Evolutionary conservation across 148 eudicot genomes (phyloP), one percentile per base, ranked within the genome.

Genomic region (Amaranthus palmeri): DNA sequence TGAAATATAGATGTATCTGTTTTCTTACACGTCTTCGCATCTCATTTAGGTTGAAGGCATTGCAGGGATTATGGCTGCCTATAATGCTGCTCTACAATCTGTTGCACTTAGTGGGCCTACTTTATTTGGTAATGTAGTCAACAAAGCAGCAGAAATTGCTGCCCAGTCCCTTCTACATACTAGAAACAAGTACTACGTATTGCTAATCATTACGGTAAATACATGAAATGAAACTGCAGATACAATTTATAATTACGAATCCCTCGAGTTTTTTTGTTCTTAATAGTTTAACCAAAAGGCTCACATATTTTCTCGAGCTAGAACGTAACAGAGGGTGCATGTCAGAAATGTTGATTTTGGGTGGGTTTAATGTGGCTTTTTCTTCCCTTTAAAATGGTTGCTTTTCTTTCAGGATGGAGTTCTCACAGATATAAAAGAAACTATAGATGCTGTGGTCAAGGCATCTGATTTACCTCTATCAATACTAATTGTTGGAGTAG

Each of bases 401-500:
- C 58, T 8, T 2, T 79, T 7, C 68, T 36, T 59, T 69, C 80
- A 93, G 98, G 97, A 93, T 83, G 98, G 98, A 47, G 88, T 93
- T 69, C 85, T 93, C 41, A 86, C 98, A 15, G 97, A 93, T 82
- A 78, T 87, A 61, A 90, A 91, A 83, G 97, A 91, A 75, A 87
- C 96, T 25, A 88, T 81, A 81, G 77, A 93, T 79, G 85, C 93
- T 46, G 63, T 93, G 78, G 95, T 93, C 54, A 86, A 74, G 80
- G 96, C 98, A 60, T 93, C 96, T 42, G 92, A 93, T 69, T 81
- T 93, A 15, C 98, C 98, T 25, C 80, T 93, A 67, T 93, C 96
- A 5, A 66, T 93, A 69, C 95, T 93, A 54, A 89, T 93, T 43
- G 93, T 93, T 73, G 98, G 98, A 67, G 98, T 93, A 8, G 97